Evolutionary conservation across 2,329 filamentous ascomycete species (phyloP).

Genomic region (Chalara sp.): DNA sequence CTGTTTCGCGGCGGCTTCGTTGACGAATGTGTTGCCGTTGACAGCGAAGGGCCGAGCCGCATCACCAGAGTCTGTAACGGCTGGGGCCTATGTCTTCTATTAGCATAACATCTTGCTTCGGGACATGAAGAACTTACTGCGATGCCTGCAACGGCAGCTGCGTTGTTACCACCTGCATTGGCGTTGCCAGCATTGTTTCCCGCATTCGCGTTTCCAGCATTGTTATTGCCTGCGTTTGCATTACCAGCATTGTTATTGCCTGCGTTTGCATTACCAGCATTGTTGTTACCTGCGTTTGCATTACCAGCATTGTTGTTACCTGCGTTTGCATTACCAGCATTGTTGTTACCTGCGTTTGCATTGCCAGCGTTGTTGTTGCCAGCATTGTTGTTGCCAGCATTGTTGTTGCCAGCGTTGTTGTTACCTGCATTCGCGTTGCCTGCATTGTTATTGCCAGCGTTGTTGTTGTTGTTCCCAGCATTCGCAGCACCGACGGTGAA

Average conservation of each 20-base stretch:
- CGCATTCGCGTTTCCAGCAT: constrained; percentile 6
- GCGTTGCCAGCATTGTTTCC: background rate
- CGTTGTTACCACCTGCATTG: background rate
- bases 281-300: background rate
- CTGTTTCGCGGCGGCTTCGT: constrained; percentile 46
- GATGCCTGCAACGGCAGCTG: background rate
- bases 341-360: no score
- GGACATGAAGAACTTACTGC: background rate
- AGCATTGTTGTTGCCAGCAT: no score
- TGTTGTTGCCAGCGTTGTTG: background rate
- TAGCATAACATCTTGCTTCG: no score
- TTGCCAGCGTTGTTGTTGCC: no score
- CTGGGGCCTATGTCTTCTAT: constrained; percentile 33
- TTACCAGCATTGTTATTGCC: constrained; percentile 1
- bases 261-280: constrained; percentile 2
- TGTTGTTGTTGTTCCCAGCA: constrained; percentile 13
- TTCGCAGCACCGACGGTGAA: constrained; percentile 29
- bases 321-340: no score
- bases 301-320: no score
- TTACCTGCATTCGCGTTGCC: constrained; percentile 5
- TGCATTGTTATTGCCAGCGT: no score
- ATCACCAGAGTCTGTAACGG: constrained; percentile 42
- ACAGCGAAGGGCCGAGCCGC: constrained; percentile 45
- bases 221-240: constrained; percentile 1
- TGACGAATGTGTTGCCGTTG: constrained; percentile 50